A percentile compares a stretch with the other conserved stretches of the same genome.
These are phyloP conservation scores for Penicillium sp. DNA, from an alignment of 2,329 filamentous ascomycete genomes.

Conservation along the genomic window DNA sequence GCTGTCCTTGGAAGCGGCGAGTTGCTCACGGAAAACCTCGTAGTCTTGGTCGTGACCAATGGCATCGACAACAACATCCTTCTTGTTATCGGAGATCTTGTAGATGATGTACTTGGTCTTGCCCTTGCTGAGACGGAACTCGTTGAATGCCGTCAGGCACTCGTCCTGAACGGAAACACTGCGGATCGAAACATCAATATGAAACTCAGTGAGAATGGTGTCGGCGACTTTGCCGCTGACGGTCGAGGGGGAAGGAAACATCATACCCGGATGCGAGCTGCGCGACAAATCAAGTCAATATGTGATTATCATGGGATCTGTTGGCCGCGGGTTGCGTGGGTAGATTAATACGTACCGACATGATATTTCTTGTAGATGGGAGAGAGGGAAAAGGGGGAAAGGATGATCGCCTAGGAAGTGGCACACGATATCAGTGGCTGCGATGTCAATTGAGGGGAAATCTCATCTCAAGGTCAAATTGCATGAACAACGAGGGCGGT, in stretches of 20 bases:
- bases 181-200: constrained; percentile 28
- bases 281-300: constrained; percentile 19
- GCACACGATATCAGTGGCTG: constrained; percentile 39
- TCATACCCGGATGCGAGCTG: constrained; percentile 44
- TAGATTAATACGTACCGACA: constrained; percentile 39
- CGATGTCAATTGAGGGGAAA: constrained; percentile 5
- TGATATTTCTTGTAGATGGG: constrained; percentile 33
- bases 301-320: neutral
- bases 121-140: constrained; percentile 50
- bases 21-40: constrained; percentile 53
- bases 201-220: neutral
- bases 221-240: neutral
- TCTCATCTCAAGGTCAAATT: constrained; percentile 7
- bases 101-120: constrained; percentile 56
- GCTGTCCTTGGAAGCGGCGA: constrained; percentile 47
- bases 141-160: constrained; percentile 52
- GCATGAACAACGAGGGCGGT: neutral
- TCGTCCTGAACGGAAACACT: constrained; percentile 54
- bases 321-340: neutral
- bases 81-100: constrained; percentile 57
- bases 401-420: constrained; percentile 30
- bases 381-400: constrained; percentile 26
- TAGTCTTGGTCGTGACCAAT: constrained; percentile 50
- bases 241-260: constrained; percentile 6
- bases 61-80: constrained; percentile 54